These are phyloP conservation scores for Suhomyces terraborum DNA, from an alignment of 1,139 yeast genomes.

Conservation along the genomic window DNA sequence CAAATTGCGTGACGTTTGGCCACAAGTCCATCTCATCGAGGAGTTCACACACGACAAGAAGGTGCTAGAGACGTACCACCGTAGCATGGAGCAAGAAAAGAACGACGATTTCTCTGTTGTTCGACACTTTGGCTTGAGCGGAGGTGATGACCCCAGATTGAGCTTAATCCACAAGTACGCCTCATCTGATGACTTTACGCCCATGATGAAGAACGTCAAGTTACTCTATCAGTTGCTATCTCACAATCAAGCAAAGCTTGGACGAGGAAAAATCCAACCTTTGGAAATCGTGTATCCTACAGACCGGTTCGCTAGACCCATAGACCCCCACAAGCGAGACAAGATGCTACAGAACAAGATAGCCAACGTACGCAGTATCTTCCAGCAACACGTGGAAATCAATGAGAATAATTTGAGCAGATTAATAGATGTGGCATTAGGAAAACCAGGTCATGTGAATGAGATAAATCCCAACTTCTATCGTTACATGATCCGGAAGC, in stretches of 20 bases:
- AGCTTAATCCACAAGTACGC: conserved; percentile 6
- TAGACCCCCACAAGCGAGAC: conserved; percentile 32
- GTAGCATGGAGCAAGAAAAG: conserved; percentile 16
- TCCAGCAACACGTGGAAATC: conserved; percentile 29
- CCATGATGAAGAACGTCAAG: conserved; percentile 19
- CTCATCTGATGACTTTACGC: not conserved
- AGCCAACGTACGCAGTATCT: conserved; percentile 24
- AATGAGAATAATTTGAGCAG: conserved; percentile 19
- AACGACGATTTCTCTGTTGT: conserved; percentile 16
- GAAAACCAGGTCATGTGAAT: conserved; percentile 7
- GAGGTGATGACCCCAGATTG: not conserved
- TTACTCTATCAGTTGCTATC: conserved; percentile 27
- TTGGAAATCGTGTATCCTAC: conserved; percentile 40
- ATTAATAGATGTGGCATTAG: conserved; percentile 21
- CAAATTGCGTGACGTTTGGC: conserved; percentile 33
- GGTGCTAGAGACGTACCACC: conserved; percentile 16
- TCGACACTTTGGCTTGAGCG: conserved; percentile 18
- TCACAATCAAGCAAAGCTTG: conserved; percentile 21
- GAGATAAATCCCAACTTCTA: conserved; percentile 33
- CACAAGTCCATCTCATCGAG: conserved; percentile 38
- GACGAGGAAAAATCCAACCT: conserved; percentile 29
- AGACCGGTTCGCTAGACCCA: conserved; percentile 36
- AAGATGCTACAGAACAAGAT: conserved; percentile 28
- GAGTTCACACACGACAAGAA: conserved; percentile 27
- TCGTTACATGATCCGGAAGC: conserved; percentile 30